Evolutionary conservation across 2,329 filamentous ascomycete genomes (phyloP).

Genomic region (Waltergamsia citrina): DNA sequence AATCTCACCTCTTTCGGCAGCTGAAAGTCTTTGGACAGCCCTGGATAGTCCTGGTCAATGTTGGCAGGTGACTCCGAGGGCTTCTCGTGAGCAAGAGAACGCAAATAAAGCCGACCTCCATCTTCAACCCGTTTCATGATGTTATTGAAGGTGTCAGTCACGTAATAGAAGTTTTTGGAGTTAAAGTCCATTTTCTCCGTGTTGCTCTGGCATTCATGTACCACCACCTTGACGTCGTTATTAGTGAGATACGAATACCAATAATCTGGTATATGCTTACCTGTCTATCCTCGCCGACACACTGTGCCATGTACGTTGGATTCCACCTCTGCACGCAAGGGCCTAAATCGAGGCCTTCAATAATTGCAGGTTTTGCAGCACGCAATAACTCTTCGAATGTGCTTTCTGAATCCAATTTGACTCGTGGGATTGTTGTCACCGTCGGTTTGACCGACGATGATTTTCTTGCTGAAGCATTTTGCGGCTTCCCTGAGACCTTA

Average conservation of each 20-base stretch:
- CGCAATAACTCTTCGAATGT: slow-evolving; percentile 53
- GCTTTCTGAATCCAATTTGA: slow-evolving; percentile 37
- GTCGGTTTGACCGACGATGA: slow-evolving; percentile 7
- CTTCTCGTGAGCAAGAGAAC: slow-evolving; percentile 60
- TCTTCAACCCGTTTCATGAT: slow-evolving; percentile 52
- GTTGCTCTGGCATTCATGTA: slow-evolving; percentile 54
- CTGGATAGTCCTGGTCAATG: slow-evolving; percentile 62
- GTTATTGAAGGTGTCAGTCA: slow-evolving; percentile 53
- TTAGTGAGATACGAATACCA: slow-evolving; percentile 1
- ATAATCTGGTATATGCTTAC: slow-evolving; percentile 25
- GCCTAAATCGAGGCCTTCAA: slow-evolving; percentile 59
- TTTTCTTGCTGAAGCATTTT: background rate
- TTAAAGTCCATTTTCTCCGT: slow-evolving; percentile 68
- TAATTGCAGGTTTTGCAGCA: slow-evolving; percentile 44
- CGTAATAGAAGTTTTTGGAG: slow-evolving; percentile 73
- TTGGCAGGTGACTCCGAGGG: slow-evolving; percentile 63
- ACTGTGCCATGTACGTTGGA: slow-evolving; percentile 53
- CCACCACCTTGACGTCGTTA: slow-evolving; percentile 44
- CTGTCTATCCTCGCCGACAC: slow-evolving; percentile 51
- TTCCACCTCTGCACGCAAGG: slow-evolving; percentile 60
- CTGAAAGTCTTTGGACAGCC: slow-evolving; percentile 58
- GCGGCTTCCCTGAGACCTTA: slow-evolving; percentile 9
- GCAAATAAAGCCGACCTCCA: slow-evolving; percentile 61
- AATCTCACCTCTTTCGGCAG: slow-evolving; percentile 53
- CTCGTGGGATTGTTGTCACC: slow-evolving; percentile 33